Base-by-base conservation (phyloP, 345 rosid species). In the Iberis pinnata region DNA sequence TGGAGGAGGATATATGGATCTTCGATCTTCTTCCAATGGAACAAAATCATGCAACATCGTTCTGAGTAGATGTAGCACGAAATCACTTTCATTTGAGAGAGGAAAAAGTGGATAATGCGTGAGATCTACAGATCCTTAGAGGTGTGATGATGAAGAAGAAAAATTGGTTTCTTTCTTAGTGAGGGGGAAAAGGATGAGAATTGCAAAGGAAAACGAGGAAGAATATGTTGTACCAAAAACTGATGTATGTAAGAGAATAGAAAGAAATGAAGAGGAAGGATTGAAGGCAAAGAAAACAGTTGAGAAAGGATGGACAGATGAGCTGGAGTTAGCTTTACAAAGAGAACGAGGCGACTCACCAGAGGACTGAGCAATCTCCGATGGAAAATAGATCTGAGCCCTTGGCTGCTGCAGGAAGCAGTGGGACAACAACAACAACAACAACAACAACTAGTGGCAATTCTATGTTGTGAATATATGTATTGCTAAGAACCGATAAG, bases 281-380 rank as follows among this genome's bases (percentile, higher is more conserved):
- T 37, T 43, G 42, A 48, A 44, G 54, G 12, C 27, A 25, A 70
- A 62, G 70, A 68, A 60, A 20, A 70, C 63, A 51, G 36, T 47
- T 46, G 52, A 56, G 46, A 63, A 53, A 36, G 86, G 67, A 22
- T 92, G 98, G 98, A 77, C 86, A 25, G 43, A 56, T 49, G 90
- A 83, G 47, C 75, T 88, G 52, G 95, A 83, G 70, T 52, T 73
- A 56, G 80, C 80, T 20, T 67, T 93, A 75, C 83, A 84, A 27
- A 74, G 78, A 65, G 96, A n/a, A n/a, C n/a, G n/a, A n/a, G n/a
- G n/a, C n/a, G n/a, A n/a, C n/a, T n/a, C n/a, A n/a, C n/a, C n/a
- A n/a, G n/a, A n/a, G n/a, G n/a, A n/a, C n/a, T n/a, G n/a, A n/a
- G n/a, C n/a, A n/a, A n/a, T n/a, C n/a, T n/a, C n/a, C n/a, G n/a